Evolutionary conservation across 2,329 filamentous ascomycete species (phyloP), one percentile per base, ranked within the genome.

Genomic region (Fusarium staphyleae): DNA sequence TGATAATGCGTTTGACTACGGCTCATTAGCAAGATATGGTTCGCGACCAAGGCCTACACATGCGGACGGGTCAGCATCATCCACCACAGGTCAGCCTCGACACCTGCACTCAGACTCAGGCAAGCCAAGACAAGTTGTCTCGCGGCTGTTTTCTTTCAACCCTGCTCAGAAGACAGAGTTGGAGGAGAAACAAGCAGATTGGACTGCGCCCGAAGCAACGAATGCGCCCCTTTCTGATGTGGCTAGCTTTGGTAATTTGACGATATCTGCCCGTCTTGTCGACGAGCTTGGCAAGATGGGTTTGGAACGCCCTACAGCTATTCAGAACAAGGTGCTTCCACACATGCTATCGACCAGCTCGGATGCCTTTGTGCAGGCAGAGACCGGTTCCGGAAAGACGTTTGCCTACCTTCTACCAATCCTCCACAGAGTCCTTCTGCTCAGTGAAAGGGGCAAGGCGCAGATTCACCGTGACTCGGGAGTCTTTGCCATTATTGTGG

Each of bases 301-400:
- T 50, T 83, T 99, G 71, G 95, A 93, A 70, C 89, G 91, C 0
- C 95, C 95, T 5, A 99, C 95, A 0, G 91, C 91, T 0, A 97
- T 99, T 70, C 95, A 99, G 75, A 93, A 93, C 66, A 91, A 90
- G 57, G 89, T 93, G 1, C 87, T 99, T 32, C 82, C 89, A 34
- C 87, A 95, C 65, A 77, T 99, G 56, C 75, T 96, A 36, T 87
- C 87, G 34, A 87, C 89, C 46, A 89, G 96, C 65, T 87, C 85
- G 37, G 95, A 99, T 77, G 93, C 93, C 2, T 99, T 99, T 67
- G 88, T 99, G 28, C 95, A 98, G 72, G 96, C 95, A 3, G 89
- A 99, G 76, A 99, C 95, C 0, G 95, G 95, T 64, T 99, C 95
- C 0, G 95, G 95, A 75, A 99, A 99, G 77, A 99, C 95, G 0